These are phyloP conservation scores for Silybum marianum DNA, from an alignment of 129 eudicot genomes.

Conservation along the genomic window DNA sequence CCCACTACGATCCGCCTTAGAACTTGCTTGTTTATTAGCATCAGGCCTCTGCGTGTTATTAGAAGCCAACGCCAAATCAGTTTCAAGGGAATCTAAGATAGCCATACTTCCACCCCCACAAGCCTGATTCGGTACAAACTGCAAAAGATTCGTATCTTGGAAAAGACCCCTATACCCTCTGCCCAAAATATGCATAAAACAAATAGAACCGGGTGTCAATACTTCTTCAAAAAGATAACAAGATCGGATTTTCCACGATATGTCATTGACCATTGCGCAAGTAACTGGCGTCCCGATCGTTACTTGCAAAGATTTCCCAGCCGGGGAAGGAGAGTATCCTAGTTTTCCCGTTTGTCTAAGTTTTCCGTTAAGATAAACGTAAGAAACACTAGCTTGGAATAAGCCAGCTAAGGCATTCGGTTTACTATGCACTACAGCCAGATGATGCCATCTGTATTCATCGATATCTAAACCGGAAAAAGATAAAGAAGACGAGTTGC, in stretches of 20 bases:
- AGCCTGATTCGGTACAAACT: constrained; percentile 89
- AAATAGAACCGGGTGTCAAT: constrained; percentile 83
- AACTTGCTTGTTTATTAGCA: constrained; percentile 55
- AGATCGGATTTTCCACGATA: constrained; percentile 86
- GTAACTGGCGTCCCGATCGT: constrained; percentile 82
- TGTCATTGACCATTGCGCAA: constrained; percentile 68
- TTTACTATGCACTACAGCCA: constrained; percentile 92
- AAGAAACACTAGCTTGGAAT: constrained; percentile 92
- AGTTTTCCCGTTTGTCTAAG: constrained; percentile 89
- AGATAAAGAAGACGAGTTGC: constrained; percentile 78
- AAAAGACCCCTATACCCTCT: constrained; percentile 97
- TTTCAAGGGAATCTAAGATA: constrained; percentile 83
- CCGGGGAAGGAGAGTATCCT: constrained; percentile 95
- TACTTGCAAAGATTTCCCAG: constrained; percentile 86
- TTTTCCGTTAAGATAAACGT: constrained; percentile 87
- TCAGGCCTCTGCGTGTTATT: constrained; percentile 69
- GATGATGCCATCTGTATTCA: constrained; percentile 97
- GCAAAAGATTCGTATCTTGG: constrained; percentile 88
- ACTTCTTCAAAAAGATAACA: constrained; percentile 97
- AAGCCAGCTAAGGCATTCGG: constrained; percentile 98
- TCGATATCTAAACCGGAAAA: constrained; percentile 84
- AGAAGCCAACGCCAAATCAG: constrained; percentile 63
- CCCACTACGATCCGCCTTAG: constrained; percentile 76
- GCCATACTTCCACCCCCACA: constrained; percentile 98
- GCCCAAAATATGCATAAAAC: constrained; percentile 94